These are phyloP conservation scores for Metschnikowia colocasiae DNA, from an alignment of 805 yeast genomes.

Conservation along the genomic window DNA sequence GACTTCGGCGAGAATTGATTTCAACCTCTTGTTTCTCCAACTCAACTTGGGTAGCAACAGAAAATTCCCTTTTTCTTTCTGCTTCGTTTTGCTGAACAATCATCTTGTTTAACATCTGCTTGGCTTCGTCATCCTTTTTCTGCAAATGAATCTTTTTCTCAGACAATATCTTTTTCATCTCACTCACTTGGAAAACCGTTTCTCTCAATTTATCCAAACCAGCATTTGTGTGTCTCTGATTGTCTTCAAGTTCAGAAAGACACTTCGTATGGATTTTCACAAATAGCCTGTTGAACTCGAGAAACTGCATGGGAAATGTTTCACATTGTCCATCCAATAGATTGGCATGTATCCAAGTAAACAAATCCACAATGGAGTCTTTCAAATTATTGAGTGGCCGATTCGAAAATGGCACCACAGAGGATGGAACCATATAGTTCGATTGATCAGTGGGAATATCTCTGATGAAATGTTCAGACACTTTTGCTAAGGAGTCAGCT, in stretches of 20 bases:
- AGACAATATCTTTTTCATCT: conserved; percentile 51
- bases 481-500: conserved; percentile 41
- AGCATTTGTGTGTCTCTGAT: conserved; percentile 64
- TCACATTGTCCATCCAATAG: conserved; percentile 14
- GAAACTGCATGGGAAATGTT: conserved; percentile 52
- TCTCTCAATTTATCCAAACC: conserved; percentile 78
- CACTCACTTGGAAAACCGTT: conserved; percentile 68
- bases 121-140: conserved; percentile 65
- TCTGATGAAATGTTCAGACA: conserved; percentile 43
- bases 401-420: conserved; percentile 13
- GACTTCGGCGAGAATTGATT: conserved; percentile 49
- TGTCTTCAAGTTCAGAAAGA: conserved; percentile 51
- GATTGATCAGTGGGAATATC: conserved; percentile 53
- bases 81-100: conserved; percentile 86
- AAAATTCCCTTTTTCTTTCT: conserved; percentile 83
- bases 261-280: conserved; percentile 38
- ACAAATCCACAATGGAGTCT: conserved; percentile 45
- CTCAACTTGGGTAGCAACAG: conserved; percentile 68
- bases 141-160: conserved; percentile 48
- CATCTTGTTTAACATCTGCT: conserved; percentile 68
- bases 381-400: conserved; percentile 26
- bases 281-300: conserved; percentile 49
- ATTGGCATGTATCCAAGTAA: conserved; percentile 46
- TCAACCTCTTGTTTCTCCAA: conserved; percentile 63
- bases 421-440: conserved; percentile 33